Conservation (phyloP, 805 yeast species). For the Yarrowia sp. region DNA sequence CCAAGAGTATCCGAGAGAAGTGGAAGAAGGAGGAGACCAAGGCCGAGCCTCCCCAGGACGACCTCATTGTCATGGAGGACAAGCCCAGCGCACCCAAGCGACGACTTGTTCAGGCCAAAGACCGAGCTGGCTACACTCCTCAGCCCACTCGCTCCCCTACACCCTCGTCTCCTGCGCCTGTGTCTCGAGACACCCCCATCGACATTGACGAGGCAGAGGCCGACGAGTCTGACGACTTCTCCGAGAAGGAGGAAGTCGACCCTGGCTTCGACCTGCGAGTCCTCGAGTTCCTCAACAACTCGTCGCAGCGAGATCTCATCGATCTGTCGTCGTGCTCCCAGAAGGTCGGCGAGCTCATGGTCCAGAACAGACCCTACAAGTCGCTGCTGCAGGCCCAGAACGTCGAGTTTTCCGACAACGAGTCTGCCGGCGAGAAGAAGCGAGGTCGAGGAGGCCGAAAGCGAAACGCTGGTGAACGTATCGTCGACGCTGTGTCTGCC, state of each 20-base stretch:
- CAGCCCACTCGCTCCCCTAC: not conserved
- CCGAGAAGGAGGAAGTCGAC: slow-evolving; percentile 48
- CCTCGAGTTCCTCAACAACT: slow-evolving; percentile 73
- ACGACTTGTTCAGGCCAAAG: slow-evolving; percentile 20
- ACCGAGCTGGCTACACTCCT: slow-evolving; percentile 1
- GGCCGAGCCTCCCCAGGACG: not conserved
- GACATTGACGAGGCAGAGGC: slow-evolving; percentile 16
- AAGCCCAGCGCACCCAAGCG: slow-evolving; percentile 17
- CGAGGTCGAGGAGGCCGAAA: slow-evolving; percentile 44
- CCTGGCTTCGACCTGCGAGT: slow-evolving; percentile 61
- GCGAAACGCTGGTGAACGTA: slow-evolving; percentile 67
- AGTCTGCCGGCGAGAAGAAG: slow-evolving; percentile 31
- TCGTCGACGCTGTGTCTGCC: slow-evolving; percentile 65
- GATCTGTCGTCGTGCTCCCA: slow-evolving; percentile 76
- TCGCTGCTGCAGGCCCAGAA: slow-evolving; percentile 59
- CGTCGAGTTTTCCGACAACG: slow-evolving; percentile 49
- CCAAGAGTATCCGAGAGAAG: slow-evolving; percentile 21
- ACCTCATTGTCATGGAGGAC: slow-evolving; percentile 8
- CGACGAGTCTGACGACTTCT: slow-evolving; percentile 9
- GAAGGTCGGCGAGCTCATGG: slow-evolving; percentile 59
- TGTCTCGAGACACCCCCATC: not conserved
- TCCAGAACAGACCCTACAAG: slow-evolving; percentile 67
- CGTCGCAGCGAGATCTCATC: slow-evolving; percentile 68
- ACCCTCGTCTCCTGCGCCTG: not conserved
- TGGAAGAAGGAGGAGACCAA: not conserved